Base-by-base conservation (phyloP, 139 green algal species). In the Coccomyxa sp. region DNA sequence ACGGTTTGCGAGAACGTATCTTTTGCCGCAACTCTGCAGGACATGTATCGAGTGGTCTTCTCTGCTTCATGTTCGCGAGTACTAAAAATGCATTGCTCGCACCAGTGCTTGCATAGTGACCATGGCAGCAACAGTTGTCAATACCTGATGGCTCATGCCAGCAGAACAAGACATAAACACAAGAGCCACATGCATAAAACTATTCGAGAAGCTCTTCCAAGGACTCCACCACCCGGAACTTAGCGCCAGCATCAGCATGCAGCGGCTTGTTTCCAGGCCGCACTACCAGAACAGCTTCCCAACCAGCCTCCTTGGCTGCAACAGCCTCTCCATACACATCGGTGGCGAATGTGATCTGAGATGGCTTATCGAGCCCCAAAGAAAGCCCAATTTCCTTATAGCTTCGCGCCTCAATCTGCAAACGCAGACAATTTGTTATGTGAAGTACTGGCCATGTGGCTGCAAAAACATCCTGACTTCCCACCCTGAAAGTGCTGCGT, bases 361-460 rank as follows among this genome's bases (percentile, higher is more conserved):
- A 57, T 0, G 92, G 85, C 10, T n/a, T 58, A 85, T 95, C 90
- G 7, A 90, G 85, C 1, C 96, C 96, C n/a, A 99, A 77, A 4
- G 90, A 91, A 15, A 94, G 86, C 9, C 88, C 90, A 82, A 99
- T 99, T 77, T 97, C 89, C 16, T 85, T 51, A 89, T 99, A 99
- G 80, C 89, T 93, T 58, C 14, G 28, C 0, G 88, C 45, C 58
- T 94, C 86, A 4, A 87, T 84, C 86, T 91, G 85, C 76, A 83
- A 51, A 45, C 15, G 14, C 13, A 21, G 25, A 51, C 51, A 80
- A 14, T 58, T 27, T 7, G 12, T 21, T 7, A 38, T 78, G n/a
- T 45, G 15, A 57, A 63, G 13, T 28, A 60, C 17, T 18, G 15
- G 32, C 13, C 30, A 81, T 60, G 30, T 51, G 32, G 7, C 25